Percentiles rank a stretch among this genome's conserved stretches.
These are phyloP conservation scores for Nadsonia starkeyi-henricii DNA, from an alignment of 1,139 yeast species.

Conservation along the genomic window DNA sequence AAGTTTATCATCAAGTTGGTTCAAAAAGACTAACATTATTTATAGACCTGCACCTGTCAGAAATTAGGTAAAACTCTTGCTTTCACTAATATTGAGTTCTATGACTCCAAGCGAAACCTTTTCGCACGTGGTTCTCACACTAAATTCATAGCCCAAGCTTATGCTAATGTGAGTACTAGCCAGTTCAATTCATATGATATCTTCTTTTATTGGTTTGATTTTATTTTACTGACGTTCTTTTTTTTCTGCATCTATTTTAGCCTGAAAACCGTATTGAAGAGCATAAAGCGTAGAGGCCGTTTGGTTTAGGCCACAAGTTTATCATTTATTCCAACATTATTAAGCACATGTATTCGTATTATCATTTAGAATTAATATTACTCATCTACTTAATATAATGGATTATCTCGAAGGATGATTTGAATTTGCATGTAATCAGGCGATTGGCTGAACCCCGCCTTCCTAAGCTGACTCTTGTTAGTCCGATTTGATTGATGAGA, in stretches of 20 bases:
- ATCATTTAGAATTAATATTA: too few relatives aligned
- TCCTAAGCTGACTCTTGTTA: too few relatives aligned
- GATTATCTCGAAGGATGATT: too few relatives aligned
- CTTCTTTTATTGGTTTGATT: too few relatives aligned
- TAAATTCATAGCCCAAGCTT: slow-evolving; percentile 27
- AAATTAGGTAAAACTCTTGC: slow-evolving; percentile 29
- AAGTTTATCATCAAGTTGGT: background rate
- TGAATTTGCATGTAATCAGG: too few relatives aligned
- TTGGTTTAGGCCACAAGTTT: too few relatives aligned
- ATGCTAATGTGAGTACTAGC: slow-evolving; percentile 21
- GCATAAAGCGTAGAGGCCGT: background rate
- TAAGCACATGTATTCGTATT: too few relatives aligned
- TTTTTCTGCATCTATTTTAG: background rate
- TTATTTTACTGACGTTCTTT: too few relatives aligned
- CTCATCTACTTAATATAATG: too few relatives aligned
- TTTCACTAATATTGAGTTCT: slow-evolving; percentile 27
- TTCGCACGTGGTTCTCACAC: slow-evolving; percentile 33
- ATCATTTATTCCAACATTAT: too few relatives aligned
- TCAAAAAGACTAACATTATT: background rate
- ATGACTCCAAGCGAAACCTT: slow-evolving; percentile 16
- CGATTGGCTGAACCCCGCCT: too few relatives aligned
- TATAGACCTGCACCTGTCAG: slow-evolving; percentile 21
- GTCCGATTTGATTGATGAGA: too few relatives aligned
- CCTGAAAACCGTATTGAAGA: background rate
- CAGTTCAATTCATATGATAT: background rate